Evolutionary conservation across 345 rosid genomes (phyloP).

Genomic region (Gossypium anomalum): DNA sequence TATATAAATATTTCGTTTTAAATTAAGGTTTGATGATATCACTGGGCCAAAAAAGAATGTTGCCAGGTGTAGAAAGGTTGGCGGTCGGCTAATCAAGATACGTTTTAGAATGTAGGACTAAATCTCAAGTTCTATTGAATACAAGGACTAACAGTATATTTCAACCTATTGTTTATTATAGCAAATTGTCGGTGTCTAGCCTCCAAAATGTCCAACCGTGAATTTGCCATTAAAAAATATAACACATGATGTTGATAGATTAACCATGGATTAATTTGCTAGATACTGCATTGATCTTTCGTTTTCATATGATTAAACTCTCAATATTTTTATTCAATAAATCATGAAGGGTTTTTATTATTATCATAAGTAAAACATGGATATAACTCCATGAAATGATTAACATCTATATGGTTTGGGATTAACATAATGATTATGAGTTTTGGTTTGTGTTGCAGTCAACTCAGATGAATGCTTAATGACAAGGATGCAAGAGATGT

Average conservation of each 20-base stretch:
- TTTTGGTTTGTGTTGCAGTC: constrained; percentile 35
- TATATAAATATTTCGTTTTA: background rate
- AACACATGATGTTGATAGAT: constrained; percentile 16
- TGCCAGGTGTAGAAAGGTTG: background rate
- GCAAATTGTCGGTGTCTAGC: background rate
- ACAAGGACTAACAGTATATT: too few species aligned
- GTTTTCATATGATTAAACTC: background rate
- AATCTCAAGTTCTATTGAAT: too few species aligned
- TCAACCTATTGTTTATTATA: background rate
- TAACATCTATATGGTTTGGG: background rate
- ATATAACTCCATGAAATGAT: background rate
- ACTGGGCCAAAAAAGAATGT: background rate
- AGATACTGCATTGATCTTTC: background rate
- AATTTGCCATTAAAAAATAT: background rate
- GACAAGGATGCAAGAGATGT: constrained; percentile 81
- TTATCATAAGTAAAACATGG: background rate
- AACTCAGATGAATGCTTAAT: constrained; percentile 60
- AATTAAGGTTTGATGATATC: background rate
- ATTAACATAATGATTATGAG: background rate
- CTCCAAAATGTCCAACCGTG: too few species aligned
- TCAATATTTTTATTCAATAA: too few species aligned
- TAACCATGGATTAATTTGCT: background rate
- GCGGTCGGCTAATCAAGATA: too few species aligned
- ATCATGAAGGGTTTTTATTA: too few species aligned
- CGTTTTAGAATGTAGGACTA: too few species aligned